Base-by-base conservation (phyloP, 1,284 basidiomycete genomes). In the Sporisorium scitamineum region DNA sequence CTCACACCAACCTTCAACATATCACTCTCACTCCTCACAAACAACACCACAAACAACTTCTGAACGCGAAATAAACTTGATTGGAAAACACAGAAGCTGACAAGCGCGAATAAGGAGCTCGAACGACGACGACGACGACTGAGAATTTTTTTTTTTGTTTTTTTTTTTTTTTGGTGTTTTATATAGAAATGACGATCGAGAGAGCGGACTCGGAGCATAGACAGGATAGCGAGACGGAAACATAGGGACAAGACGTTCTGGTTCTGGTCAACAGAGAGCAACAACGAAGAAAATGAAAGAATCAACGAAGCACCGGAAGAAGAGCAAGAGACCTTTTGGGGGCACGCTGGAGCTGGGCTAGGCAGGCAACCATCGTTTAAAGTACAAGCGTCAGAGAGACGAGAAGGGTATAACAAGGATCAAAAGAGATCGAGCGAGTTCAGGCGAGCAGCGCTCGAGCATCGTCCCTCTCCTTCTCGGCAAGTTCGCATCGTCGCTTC, bases 401-500 rank as follows among this genome's bases (percentile, higher is more conserved):
- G 31, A 59, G 56, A 50, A 48, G 55, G 60, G 60, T 61, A 58
- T 61, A 70, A 20, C 14, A 10, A 31, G 52, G n/a, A 34, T 20
- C 26, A 52, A n/a, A n/a, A 59, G 27, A 9, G 31, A 27, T 22
- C 16, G 42, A 34, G 8, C 13, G 29, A 24, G 2, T 22, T 48
- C 48, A 60, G 27, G 51, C 34, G n/a, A 66, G 58, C 14, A 58
- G 62, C 13, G 59, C 54, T 14, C 60, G 67, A 1, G 73, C 73
- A 39, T 68, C 67, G 50, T 82, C 80, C 47, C 79, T 72, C 68
- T 84, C 81, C 59, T 74, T 62, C 65, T 84, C 83, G 32, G 77
- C 80, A 20, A 63, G 65, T 53, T 81, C 67, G 66, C 81, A 83
- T 31, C 83, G 71, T 48, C 73, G 57, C 80, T 85, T 85, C 81